Percentiles rank a stretch among this genome's conserved stretches.
Evolutionary conservation across 345 rosid genomes (phyloP).

Genomic region (Linum usitatissimum): DNA sequence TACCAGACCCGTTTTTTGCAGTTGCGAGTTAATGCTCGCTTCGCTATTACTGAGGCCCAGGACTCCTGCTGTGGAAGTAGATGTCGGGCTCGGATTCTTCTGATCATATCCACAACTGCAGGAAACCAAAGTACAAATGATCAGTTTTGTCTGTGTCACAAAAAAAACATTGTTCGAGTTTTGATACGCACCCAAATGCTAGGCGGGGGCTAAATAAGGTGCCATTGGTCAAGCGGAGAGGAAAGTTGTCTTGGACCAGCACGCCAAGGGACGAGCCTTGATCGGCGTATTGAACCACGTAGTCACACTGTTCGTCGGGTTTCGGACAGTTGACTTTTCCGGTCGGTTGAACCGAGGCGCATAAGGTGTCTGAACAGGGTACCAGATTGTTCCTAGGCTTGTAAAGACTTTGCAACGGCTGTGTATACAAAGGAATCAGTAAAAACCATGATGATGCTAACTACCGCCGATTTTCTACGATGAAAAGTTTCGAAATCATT

Average conservation of each 20-base stretch:
- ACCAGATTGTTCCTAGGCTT: conserved; percentile 53
- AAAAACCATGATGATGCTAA: no score
- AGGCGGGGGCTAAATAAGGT: conserved; percentile 31
- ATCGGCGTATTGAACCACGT: conserved; percentile 66
- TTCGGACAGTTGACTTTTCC: conserved; percentile 29
- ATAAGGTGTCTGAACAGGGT: conserved; percentile 38
- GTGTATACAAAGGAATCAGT: conserved; percentile 12
- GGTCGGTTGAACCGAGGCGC: conserved; percentile 32
- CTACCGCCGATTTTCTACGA: no score
- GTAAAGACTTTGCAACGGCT: conserved; percentile 56
- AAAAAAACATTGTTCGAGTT: not conserved
- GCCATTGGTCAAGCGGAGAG: conserved; percentile 45
- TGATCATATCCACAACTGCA: conserved; percentile 79
- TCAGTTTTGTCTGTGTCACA: not conserved
- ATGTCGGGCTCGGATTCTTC: conserved; percentile 28
- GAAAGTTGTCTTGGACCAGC: conserved; percentile 48
- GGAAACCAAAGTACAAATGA: not conserved
- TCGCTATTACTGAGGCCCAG: conserved; percentile 76
- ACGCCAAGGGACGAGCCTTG: conserved; percentile 68
- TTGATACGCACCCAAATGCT: conserved; percentile 60
- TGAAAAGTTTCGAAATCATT: not conserved
- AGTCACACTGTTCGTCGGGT: conserved; percentile 70
- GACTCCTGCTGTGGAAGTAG: conserved; percentile 62
- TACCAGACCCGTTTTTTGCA: conserved; percentile 29
- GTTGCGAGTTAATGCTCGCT: conserved; percentile 58